Evolutionary conservation across 2,329 filamentous ascomycete species (phyloP).

Genomic region (Mollisiaceae sp.): DNA sequence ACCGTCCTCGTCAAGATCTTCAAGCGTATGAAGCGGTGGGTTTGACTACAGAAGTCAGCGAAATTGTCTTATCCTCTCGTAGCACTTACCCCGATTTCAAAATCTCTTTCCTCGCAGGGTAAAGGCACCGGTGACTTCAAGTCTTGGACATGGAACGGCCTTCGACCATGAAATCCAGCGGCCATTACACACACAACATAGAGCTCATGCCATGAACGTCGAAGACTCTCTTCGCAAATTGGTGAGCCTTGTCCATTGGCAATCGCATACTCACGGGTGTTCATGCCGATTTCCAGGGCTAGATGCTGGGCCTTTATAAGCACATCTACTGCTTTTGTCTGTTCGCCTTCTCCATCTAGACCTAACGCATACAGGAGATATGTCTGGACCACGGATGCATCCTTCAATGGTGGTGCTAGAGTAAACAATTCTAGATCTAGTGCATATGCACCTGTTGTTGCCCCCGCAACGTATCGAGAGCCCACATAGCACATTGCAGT

Average conservation of each 20-base stretch:
- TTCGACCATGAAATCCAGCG: constrained; percentile 75
- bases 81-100: constrained; percentile 26
- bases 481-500: constrained; percentile 32
- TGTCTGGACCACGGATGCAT: constrained; percentile 71
- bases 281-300: constrained; percentile 76
- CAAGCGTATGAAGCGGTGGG: constrained; percentile 65
- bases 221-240: constrained; percentile 79
- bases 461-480: constrained; percentile 25
- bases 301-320: constrained; percentile 71
- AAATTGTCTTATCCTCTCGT: neutral
- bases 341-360: constrained; percentile 76
- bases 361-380: constrained; percentile 77
- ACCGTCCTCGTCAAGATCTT: constrained; percentile 73
- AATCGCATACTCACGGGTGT: constrained; percentile 69
- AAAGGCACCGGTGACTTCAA: constrained; percentile 71
- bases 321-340: constrained; percentile 68
- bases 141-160: constrained; percentile 70
- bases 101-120: constrained; percentile 72
- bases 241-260: constrained; percentile 66
- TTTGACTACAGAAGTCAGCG: constrained; percentile 57
- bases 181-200: constrained; percentile 74
- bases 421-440: constrained; percentile 28
- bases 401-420: constrained; percentile 26
- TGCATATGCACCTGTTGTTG: constrained; percentile 19
- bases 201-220: constrained; percentile 88